Base-by-base conservation (phyloP, 257 asterid genomes). In the Salvia miltiorrhiza region DNA sequence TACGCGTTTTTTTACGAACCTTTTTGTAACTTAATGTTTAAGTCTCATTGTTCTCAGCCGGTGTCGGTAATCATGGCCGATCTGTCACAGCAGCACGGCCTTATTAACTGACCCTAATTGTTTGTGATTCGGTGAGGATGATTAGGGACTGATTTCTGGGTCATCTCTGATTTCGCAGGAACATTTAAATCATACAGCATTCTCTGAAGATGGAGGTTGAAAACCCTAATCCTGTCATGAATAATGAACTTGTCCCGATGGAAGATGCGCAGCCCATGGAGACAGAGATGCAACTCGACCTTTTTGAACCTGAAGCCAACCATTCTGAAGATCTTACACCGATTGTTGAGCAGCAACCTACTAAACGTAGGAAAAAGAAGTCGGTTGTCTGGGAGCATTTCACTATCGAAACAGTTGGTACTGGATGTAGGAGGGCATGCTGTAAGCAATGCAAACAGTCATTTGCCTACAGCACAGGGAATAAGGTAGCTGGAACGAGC, bases 401-500 rank as follows among this genome's bases (percentile, higher is more conserved):
- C 85, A 91, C 98, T 10, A 91, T 94, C 11, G 97, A 94, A 72
- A 77, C 84, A 2, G 82, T 89, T 3, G 86, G 95, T 35, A 75
- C 82, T 63, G 97, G 97, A 41, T 80, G 85, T 57, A 77, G 99
- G 74, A 84, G 96, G 76, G 99, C 98, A 0, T 90, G 82, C 83
- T 94, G 99, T 72, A 94, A 89, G 71, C 95, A 91, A 49, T 94
- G 99, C 93, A 94, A 91, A 78, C 99, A 94, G 80, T 94, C 98
- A 1, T 94, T 91, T 54, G 98, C 99, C 13, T 94, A 94, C 83
- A 91, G 98, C 76, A 92, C 96, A 0, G 99, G 99, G 3, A 68
- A 95, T 1, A 94, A 94, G 72, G 99, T 94, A 30, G 98, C 98
- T 9, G 99, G 99, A 24, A 91, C 99, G 0, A 94, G 99, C 64